These are phyloP conservation scores for Parathielavia hyrcaniae DNA, from an alignment of 495 filamentous ascomycete species.

Conservation along the genomic window DNA sequence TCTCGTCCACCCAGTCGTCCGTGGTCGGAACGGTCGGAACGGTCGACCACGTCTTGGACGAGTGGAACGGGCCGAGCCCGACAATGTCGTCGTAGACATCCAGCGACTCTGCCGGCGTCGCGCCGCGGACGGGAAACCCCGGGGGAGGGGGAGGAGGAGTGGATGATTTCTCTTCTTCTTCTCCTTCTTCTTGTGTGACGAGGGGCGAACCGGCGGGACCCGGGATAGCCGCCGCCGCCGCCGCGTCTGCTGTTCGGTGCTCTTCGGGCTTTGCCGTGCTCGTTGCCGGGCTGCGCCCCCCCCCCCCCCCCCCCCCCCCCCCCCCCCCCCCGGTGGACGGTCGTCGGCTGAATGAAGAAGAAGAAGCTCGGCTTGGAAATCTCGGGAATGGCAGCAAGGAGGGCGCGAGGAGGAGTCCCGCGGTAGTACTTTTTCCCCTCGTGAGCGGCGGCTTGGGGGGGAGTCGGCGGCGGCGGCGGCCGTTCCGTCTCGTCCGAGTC, in stretches of 20 bases:
- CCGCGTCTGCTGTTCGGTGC: background rate
- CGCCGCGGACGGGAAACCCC: background rate
- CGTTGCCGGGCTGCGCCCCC: constrained; percentile 6
- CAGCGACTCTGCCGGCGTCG: constrained; percentile 19
- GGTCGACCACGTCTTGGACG: constrained; percentile 23
- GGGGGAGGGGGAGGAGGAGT: too few relatives aligned
- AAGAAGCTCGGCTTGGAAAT: background rate
- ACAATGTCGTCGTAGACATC: constrained; percentile 35
- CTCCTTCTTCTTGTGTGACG: background rate
- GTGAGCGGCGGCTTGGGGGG: background rate
- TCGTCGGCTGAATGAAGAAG: constrained; percentile 7
- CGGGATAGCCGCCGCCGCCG: background rate
- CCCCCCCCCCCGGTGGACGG: constrained; percentile 15
- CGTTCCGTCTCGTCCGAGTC: constrained; percentile 11
- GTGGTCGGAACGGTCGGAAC: constrained; percentile 6
- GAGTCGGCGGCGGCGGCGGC: background rate
- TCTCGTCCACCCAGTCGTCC: constrained; percentile 21
- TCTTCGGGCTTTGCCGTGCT: background rate
- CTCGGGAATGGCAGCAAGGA: constrained; percentile 4
- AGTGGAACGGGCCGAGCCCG: constrained; percentile 22
- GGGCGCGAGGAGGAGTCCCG: background rate
- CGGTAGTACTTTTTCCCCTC: background rate
- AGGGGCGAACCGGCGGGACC: background rate
- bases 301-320: constrained; percentile 4
- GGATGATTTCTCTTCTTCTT: too few relatives aligned